phyloP scores from a whole-genome alignment of 2,329 filamentous ascomycete species.

The Penicillium sp. region DNA sequence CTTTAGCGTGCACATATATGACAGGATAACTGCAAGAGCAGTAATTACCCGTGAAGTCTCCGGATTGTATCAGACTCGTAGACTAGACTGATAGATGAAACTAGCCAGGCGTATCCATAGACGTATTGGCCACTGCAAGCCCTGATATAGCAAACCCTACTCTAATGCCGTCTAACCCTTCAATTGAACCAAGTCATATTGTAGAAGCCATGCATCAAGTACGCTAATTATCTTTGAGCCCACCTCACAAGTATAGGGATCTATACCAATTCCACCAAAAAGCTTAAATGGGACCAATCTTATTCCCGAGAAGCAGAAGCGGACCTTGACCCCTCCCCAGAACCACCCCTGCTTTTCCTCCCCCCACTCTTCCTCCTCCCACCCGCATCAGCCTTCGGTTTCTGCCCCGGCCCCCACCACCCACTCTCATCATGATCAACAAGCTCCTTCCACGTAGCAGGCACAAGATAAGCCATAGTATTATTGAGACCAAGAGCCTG shows the following conservation, averaged over 20 bases:
- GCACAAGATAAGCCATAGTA: constrained; percentile 12
- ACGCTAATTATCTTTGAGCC: too few relatives aligned
- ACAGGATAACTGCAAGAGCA: constrained; percentile 1
- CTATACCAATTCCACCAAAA: too few relatives aligned
- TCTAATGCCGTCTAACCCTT: too few relatives aligned
- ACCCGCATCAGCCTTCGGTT: background rate
- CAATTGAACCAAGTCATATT: too few relatives aligned
- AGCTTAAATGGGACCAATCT: background rate
- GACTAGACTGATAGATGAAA: background rate
- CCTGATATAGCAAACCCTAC: too few relatives aligned
- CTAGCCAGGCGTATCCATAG: background rate
- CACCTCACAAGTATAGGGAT: too few relatives aligned
- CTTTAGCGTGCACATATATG: constrained; percentile 16
- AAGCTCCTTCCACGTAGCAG: constrained; percentile 14
- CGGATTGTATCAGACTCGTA: background rate
- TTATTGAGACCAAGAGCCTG: constrained; percentile 9
- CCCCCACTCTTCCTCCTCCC: background rate
- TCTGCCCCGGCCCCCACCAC: constrained; percentile 17
- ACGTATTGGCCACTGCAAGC: too few relatives aligned
- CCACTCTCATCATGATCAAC: constrained; percentile 14
- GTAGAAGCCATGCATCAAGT: too few relatives aligned
- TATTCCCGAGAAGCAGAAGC: constrained; percentile 3
- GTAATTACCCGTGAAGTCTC: background rate
- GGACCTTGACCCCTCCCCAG: background rate
- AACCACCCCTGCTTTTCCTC: background rate